Base-by-base conservation (phyloP, 2,329 filamentous ascomycete species). In the Botryosphaeria dothidea region DNA sequence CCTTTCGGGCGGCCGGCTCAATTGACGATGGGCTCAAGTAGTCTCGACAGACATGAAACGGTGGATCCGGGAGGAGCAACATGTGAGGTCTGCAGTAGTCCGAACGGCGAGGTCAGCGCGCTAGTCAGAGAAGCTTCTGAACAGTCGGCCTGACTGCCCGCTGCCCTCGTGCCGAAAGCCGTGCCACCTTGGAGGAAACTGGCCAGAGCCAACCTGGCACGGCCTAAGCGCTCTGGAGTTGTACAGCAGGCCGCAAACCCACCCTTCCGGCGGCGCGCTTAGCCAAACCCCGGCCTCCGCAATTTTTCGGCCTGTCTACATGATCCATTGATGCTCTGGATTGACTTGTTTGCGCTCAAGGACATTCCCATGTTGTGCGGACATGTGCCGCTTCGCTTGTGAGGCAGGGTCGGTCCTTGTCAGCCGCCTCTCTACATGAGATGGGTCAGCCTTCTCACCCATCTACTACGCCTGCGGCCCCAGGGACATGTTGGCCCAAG, bases 211-310 rank as follows among this genome's bases (percentile, higher is more conserved):
- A 38, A 1, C 51, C 17, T 56, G 31, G 52, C 56, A 60, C 56
- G 21, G 56, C 56, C n/a, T 60, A 60, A 60, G 56, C 56, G 56
- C 56, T 45, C 56, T 31, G 41, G 17, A 19, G 54, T 58, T 13
- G 41, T 45, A 34, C 38, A 46, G 9, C 56, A 60, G 23, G 7
- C 15, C 8, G 19, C 8, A 17, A 3, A 13, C 23, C 17, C 34
- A 29, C 52, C 38, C 52, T 57, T 57, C 36, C 29, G 51, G 29
- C 27, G 6, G 23, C 11, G 46, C 46, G 46, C 46, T 25, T 49
- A 23, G 13, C 7, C 21, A 7, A 27, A 27, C 1, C 52, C 54
- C 38, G 11, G 38, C 25, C 38, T n/a, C 38, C 25, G 1, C 0
- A 29, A 23, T 58, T 46, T 34, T 21, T 45, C 25, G 25, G 52